These are phyloP conservation scores for Thermothielavioides terrestris DNA, from an alignment of 495 filamentous ascomycete genomes.

Conservation along the genomic window DNA sequence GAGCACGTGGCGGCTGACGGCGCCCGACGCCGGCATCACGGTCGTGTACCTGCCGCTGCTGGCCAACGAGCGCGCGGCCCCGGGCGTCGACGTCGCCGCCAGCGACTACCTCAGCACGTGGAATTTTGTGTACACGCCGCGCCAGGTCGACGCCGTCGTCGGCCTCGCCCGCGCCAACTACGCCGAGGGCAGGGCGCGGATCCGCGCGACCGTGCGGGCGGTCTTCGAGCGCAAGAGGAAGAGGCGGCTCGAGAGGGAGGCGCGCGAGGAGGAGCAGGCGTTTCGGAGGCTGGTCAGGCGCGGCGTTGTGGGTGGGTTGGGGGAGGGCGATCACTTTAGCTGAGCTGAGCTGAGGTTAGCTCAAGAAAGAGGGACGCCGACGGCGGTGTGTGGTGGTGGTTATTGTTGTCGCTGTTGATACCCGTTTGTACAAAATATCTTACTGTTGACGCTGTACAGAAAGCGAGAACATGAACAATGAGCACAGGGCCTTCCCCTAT, in stretches of 20 bases:
- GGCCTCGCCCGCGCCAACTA: slow-evolving; percentile 81
- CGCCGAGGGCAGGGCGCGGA: slow-evolving; percentile 64
- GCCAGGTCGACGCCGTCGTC: slow-evolving; percentile 74
- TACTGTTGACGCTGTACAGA: too few species aligned
- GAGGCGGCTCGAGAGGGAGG: slow-evolving; percentile 52
- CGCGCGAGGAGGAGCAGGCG: slow-evolving; percentile 38
- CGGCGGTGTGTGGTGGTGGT: not conserved
- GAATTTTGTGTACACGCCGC: slow-evolving; percentile 91
- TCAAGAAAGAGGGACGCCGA: not conserved
- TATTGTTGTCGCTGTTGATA: not conserved
- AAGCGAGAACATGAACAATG: too few species aligned
- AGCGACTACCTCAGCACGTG: slow-evolving; percentile 87
- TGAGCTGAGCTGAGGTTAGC: slow-evolving; percentile 12
- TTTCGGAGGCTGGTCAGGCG: slow-evolving; percentile 36
- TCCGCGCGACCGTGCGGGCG: slow-evolving; percentile 68
- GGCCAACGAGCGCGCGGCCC: slow-evolving; percentile 61
- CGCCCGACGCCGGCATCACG: slow-evolving; percentile 73
- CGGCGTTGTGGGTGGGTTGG: slow-evolving; percentile 33
- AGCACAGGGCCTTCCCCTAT: too few species aligned
- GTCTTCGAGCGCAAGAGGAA: slow-evolving; percentile 88
- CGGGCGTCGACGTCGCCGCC: slow-evolving; percentile 67
- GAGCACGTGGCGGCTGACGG: slow-evolving; percentile 64
- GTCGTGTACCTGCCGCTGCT: slow-evolving; percentile 89
- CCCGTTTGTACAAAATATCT: not conserved
- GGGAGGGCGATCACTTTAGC: slow-evolving; percentile 45